A percentile compares a stretch with the other conserved stretches of the same genome.
Evolutionary conservation across 306 rosid genomes (phyloP).

Genomic region (Prosopis cineraria): DNA sequence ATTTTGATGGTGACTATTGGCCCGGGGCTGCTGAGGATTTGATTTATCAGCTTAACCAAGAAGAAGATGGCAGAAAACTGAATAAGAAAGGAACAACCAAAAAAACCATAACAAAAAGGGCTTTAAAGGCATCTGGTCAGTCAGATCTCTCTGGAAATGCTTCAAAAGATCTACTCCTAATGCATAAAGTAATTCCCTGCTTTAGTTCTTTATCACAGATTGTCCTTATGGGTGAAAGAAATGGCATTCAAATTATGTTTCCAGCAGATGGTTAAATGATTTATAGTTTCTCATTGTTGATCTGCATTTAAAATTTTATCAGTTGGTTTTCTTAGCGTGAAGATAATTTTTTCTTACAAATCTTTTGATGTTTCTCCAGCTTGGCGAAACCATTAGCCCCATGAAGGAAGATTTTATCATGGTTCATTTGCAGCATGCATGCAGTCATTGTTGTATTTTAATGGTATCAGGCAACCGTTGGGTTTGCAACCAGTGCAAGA

Average conservation of each 20-base stretch:
- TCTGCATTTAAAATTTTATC: background rate
- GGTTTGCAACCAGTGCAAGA: slow-evolving; percentile 92
- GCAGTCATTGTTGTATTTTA: slow-evolving; percentile 77
- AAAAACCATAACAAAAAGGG: slow-evolving; percentile 90
- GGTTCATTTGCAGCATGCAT: slow-evolving; percentile 96
- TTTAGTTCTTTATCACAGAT: slow-evolving; percentile 17
- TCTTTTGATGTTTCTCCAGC: slow-evolving; percentile 56
- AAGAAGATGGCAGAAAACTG: slow-evolving; percentile 92
- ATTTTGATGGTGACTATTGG: slow-evolving; percentile 99
- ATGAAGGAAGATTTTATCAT: slow-evolving; percentile 99
- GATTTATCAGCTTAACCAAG: slow-evolving; percentile 93
- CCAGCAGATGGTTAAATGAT: background rate
- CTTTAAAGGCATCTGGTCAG: slow-evolving; percentile 93
- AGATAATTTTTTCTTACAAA: slow-evolving; percentile 20
- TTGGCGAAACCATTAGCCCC: slow-evolving; percentile 95
- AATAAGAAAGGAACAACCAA: slow-evolving; percentile 89
- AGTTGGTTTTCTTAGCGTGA: background rate
- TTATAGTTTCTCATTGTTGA: background rate
- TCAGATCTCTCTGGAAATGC: slow-evolving; percentile 96
- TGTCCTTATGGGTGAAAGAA: slow-evolving; percentile 11
- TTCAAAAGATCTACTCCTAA: slow-evolving; percentile 89
- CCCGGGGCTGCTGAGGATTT: slow-evolving; percentile 99
- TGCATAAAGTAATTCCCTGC: slow-evolving; percentile 81
- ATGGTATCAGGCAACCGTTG: slow-evolving; percentile 92
- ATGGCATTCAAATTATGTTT: slow-evolving; percentile 22